Evolutionary conservation across 1,139 yeast species (phyloP).

Genomic region (Yamadazyma triangularis): DNA sequence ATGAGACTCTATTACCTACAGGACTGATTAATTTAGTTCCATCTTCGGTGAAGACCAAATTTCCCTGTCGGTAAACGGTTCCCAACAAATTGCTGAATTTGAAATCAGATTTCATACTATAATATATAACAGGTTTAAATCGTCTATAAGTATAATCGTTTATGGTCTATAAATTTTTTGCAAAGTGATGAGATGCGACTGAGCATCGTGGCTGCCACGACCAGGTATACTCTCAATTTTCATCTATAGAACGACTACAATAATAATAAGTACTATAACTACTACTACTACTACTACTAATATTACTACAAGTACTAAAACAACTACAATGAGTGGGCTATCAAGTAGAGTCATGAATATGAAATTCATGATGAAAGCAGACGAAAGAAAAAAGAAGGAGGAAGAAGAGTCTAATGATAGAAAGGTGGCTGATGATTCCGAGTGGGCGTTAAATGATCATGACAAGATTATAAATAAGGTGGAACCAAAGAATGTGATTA

Average conservation of each 20-base stretch:
- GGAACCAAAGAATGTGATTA: constrained; percentile 15
- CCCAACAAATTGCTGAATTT: constrained; percentile 84
- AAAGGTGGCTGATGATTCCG: constrained; percentile 51
- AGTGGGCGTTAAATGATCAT: constrained; percentile 52
- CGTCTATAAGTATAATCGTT: no score
- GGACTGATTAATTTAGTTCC: constrained; percentile 85
- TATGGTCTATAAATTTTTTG: constrained; percentile 1
- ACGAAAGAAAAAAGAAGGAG: constrained; percentile 16
- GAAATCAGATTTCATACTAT: constrained; percentile 42
- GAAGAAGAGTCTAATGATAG: constrained; percentile 24
- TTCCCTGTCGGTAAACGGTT: constrained; percentile 91
- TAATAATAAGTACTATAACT: no score
- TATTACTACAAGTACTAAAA: no score
- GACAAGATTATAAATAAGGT: constrained; percentile 17
- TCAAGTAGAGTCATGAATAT: constrained; percentile 69
- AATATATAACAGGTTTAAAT: no score
- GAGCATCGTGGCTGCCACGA: constrained; percentile 1
- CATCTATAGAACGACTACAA: neutral
- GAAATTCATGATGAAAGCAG: constrained; percentile 50
- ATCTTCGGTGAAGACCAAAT: constrained; percentile 80
- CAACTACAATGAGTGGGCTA: constrained; percentile 47
- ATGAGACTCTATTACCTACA: constrained; percentile 89
- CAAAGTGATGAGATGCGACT: constrained; percentile 9
- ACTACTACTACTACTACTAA: no score
- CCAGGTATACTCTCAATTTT: neutral